phyloP scores from a whole-genome alignment of 2,329 filamentous ascomycete species.

The Calonectria fujianensis region DNA sequence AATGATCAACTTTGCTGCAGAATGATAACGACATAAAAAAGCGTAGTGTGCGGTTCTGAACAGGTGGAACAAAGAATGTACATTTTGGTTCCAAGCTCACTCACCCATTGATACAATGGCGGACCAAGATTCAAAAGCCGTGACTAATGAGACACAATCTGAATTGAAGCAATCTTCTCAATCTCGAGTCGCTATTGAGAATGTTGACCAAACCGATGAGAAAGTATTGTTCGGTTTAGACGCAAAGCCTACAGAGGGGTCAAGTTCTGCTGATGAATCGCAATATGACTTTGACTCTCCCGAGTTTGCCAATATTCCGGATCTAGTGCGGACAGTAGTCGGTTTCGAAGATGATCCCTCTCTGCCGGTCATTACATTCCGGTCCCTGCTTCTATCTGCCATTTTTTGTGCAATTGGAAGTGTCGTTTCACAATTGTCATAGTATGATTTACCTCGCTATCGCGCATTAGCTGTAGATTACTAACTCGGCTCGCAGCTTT shows the following conservation, averaged over 20 bases:
- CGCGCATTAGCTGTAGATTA: too few relatives aligned
- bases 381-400: conserved; percentile 73
- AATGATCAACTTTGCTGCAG: neutral
- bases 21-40: conserved; percentile 8
- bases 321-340: conserved; percentile 71
- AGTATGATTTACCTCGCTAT: neutral
- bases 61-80: too few relatives aligned
- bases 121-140: neutral
- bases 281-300: conserved; percentile 13
- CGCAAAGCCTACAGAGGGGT: too few relatives aligned
- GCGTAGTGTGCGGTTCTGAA: neutral
- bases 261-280: neutral
- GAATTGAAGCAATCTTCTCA: neutral
- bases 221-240: neutral
- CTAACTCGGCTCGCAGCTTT: conserved; percentile 64
- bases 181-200: neutral
- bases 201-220: neutral
- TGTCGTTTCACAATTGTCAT: conserved; percentile 71
- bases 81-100: neutral
- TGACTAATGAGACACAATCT: too few relatives aligned
- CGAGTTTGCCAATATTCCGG: conserved; percentile 28
- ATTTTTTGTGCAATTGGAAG: conserved; percentile 75
- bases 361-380: conserved; percentile 75
- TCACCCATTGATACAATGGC: neutral
- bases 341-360: conserved; percentile 74